These are phyloP conservation scores for Rubroboletus satanas DNA, from an alignment of 768 basidiomycete genomes.

Conservation along the genomic window DNA sequence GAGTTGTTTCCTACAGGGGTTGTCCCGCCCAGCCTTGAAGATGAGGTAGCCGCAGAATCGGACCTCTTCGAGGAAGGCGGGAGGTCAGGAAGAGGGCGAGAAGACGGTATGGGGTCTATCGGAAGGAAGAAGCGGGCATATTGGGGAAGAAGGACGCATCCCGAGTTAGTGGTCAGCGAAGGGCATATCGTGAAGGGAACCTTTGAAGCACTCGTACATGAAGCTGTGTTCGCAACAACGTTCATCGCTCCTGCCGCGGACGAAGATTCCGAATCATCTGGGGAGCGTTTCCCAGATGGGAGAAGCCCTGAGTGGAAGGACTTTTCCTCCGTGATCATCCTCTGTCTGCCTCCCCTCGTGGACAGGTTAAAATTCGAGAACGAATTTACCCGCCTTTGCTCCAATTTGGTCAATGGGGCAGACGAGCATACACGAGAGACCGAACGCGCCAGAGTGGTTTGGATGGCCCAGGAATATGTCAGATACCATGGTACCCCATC, in stretches of 20 bases:
- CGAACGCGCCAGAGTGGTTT: conserved; percentile 47
- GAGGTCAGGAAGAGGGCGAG: conserved; percentile 33
- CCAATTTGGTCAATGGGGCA: conserved; percentile 59
- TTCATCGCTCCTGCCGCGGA: conserved; percentile 36
- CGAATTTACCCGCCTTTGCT: conserved; percentile 67
- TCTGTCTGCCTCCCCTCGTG: conserved; percentile 56
- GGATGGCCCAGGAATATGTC: conserved; percentile 67
- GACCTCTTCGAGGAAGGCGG: conserved; percentile 28
- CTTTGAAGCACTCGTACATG: conserved; percentile 77
- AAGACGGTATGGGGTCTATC: conserved; percentile 26
- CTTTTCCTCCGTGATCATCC: conserved; percentile 58
- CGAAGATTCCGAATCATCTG: conserved; percentile 12
- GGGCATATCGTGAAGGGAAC: conserved; percentile 58
- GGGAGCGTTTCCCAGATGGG: conserved; percentile 18
- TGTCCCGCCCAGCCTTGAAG: conserved; percentile 52
- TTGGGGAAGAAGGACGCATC: conserved; percentile 76
- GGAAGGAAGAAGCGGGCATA: conserved; percentile 62
- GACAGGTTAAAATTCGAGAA: conserved; percentile 57
- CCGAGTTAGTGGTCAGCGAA: conserved; percentile 50
- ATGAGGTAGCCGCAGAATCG: conserved; percentile 32
- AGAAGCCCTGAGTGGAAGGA: conserved; percentile 49
- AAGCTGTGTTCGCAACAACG: conserved; percentile 74
- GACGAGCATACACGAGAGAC: conserved; percentile 36
- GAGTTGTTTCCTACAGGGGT: conserved; percentile 70
- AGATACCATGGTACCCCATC: conserved; percentile 51